These are phyloP conservation scores for Vigna reflexopilosa DNA, from an alignment of 306 rosid genomes.

Conservation along the genomic window DNA sequence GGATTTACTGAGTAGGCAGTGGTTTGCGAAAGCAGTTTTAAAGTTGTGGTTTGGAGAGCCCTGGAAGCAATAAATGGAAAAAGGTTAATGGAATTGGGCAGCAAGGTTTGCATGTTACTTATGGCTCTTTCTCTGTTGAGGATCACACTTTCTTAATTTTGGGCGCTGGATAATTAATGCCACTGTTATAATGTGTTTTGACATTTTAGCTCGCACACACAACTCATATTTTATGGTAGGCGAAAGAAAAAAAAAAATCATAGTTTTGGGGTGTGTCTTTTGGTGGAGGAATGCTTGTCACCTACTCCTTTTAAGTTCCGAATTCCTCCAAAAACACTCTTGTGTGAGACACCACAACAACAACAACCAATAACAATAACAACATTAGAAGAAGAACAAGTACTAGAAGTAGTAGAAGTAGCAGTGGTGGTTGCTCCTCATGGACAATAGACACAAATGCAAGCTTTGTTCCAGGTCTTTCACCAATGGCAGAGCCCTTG, in stretches of 20 bases:
- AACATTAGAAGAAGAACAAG: background rate
- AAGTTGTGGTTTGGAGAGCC: background rate
- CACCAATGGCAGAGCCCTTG: slow-evolving; percentile 82
- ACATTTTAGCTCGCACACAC: slow-evolving; percentile 40
- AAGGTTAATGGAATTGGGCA: slow-evolving; percentile 53
- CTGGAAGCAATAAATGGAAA: slow-evolving; percentile 49
- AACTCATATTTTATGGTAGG: background rate
- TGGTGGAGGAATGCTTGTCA: slow-evolving; percentile 95
- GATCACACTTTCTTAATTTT: slow-evolving; percentile 57
- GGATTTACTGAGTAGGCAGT: background rate
- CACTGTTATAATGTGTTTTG: slow-evolving; percentile 35
- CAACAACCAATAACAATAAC: background rate
- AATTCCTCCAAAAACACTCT: slow-evolving; percentile 49
- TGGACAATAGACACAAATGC: slow-evolving; percentile 85
- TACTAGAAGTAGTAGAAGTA: slow-evolving; percentile 1
- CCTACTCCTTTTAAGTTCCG: slow-evolving; percentile 86
- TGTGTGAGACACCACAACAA: slow-evolving; percentile 17
- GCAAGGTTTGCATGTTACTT: slow-evolving; percentile 79
- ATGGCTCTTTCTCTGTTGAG: slow-evolving; percentile 60
- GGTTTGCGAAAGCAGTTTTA: background rate
- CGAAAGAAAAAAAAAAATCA: background rate
- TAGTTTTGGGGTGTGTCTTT: slow-evolving; percentile 63
- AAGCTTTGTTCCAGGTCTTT: slow-evolving; percentile 79
- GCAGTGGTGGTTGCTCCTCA: background rate
- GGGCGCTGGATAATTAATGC: slow-evolving; percentile 49